These are phyloP conservation scores for Leccinum solheimii DNA, from an alignment of 1,284 basidiomycete species.

Conservation along the genomic window DNA sequence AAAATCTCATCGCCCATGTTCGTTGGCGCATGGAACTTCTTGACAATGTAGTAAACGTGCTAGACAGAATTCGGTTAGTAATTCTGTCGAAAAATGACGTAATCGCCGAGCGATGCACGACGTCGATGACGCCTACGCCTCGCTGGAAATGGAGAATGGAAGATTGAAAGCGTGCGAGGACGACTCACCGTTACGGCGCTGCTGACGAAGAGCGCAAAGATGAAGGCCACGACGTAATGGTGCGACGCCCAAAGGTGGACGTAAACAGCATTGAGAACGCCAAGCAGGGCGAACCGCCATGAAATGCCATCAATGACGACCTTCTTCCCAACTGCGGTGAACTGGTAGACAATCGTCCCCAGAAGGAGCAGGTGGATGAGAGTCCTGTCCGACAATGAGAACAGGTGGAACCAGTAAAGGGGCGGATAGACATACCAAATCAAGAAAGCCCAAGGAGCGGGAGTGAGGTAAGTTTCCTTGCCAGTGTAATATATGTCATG, in stretches of 20 bases:
- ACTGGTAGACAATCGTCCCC: slow-evolving; percentile 89
- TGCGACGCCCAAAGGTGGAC: slow-evolving; percentile 75
- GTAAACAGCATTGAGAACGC: slow-evolving; percentile 82
- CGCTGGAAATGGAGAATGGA: slow-evolving; percentile 15
- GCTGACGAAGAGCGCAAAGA: slow-evolving; percentile 84
- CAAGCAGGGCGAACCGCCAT: slow-evolving; percentile 88
- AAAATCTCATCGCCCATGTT: slow-evolving; percentile 74
- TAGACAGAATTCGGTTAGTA: slow-evolving; percentile 28
- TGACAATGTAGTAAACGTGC: slow-evolving; percentile 93
- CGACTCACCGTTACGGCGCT: slow-evolving; percentile 67
- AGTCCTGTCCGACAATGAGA: slow-evolving; percentile 49
- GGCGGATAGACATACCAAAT: slow-evolving; percentile 58
- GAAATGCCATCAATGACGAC: slow-evolving; percentile 83
- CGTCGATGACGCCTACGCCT: slow-evolving; percentile 8
- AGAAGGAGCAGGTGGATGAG: slow-evolving; percentile 86
- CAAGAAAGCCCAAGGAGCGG: slow-evolving; percentile 84
- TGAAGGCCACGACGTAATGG: slow-evolving; percentile 79
- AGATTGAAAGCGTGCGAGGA: slow-evolving; percentile 1
- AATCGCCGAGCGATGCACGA: not conserved
- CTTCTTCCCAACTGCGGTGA: slow-evolving; percentile 77
- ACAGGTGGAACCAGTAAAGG: slow-evolving; percentile 7
- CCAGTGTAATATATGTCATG: slow-evolving; percentile 65
- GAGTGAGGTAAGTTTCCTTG: slow-evolving; percentile 88
- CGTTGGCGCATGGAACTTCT: slow-evolving; percentile 75
- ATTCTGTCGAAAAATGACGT: slow-evolving; percentile 1